phyloP scores from a whole-genome alignment of 2,329 filamentous ascomycete species.

The Fusarium cicatricum region DNA sequence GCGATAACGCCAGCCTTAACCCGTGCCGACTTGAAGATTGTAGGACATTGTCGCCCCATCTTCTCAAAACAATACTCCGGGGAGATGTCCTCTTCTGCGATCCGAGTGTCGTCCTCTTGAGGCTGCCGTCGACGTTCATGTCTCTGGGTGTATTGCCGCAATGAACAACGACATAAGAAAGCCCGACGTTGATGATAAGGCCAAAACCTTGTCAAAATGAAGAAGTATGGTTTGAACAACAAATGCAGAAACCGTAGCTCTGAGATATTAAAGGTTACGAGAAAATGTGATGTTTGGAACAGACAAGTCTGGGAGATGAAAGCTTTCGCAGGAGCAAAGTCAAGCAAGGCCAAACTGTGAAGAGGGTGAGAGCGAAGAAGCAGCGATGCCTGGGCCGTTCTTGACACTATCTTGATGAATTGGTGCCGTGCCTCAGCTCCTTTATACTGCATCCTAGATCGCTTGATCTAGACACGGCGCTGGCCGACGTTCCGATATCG shows the following conservation, averaged over 20 bases:
- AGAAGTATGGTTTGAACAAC: too few species aligned
- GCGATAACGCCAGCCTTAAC: slow-evolving; percentile 67
- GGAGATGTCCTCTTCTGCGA: slow-evolving; percentile 21
- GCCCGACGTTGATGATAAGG: too few species aligned
- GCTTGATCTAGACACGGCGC: background rate
- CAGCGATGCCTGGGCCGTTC: slow-evolving; percentile 12
- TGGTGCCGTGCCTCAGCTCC: background rate
- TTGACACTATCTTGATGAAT: too few species aligned
- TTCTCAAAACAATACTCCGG: slow-evolving; percentile 55
- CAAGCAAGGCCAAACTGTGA: slow-evolving; percentile 2
- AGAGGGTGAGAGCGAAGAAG: slow-evolving; percentile 18
- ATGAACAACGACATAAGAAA: background rate
- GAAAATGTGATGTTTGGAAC: background rate
- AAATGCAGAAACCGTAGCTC: too few species aligned
- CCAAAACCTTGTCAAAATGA: too few species aligned
- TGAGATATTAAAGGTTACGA: background rate
- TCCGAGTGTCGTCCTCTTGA: background rate
- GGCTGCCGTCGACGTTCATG: background rate
- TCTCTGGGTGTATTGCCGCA: background rate
- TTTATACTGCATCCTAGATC: slow-evolving; percentile 8
- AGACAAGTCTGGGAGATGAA: background rate
- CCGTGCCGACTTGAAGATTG: slow-evolving; percentile 59
- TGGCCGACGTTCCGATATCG: slow-evolving; percentile 17
- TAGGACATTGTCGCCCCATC: slow-evolving; percentile 66
- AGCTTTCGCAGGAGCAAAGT: background rate